Evolutionary conservation across 2,329 filamentous ascomycete species (phyloP).

Genomic region (Didymella glomerata): DNA sequence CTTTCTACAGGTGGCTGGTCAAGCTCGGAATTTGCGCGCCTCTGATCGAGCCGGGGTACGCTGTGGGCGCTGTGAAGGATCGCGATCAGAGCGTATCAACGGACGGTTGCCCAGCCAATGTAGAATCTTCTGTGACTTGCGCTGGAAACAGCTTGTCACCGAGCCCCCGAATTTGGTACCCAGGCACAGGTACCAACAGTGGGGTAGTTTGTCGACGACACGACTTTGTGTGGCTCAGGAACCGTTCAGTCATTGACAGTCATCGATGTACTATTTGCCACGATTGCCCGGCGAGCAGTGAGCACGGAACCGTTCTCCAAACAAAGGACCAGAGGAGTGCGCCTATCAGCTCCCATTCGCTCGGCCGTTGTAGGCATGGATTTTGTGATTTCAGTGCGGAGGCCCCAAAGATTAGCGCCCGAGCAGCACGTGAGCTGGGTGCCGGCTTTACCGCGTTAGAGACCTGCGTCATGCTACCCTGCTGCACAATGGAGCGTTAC

Average conservation of each 20-base stretch:
- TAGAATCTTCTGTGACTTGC: background rate
- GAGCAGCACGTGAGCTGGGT: conserved; percentile 16
- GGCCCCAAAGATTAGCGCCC: conserved; percentile 20
- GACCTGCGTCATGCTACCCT: conserved; percentile 20
- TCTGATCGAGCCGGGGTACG: conserved; percentile 9
- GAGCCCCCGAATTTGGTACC: conserved; percentile 1
- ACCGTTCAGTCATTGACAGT: conserved; percentile 8
- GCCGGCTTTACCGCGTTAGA: conserved; percentile 16
- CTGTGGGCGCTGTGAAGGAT: conserved; percentile 12
- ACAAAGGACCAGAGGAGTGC: background rate
- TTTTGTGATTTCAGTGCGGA: conserved; percentile 19
- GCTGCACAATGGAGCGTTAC: conserved; percentile 19
- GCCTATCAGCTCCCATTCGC: conserved; percentile 7
- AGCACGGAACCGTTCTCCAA: conserved; percentile 1
- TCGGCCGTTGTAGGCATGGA: conserved; percentile 16
- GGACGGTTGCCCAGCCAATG: conserved; percentile 14
- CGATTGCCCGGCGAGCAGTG: conserved; percentile 6
- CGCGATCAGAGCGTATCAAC: conserved; percentile 9
- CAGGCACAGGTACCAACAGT: conserved; percentile 7
- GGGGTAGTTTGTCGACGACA: conserved; percentile 17
- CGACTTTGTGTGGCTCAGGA: conserved; percentile 12
- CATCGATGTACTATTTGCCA: conserved; percentile 9
- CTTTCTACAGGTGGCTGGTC: conserved; percentile 8
- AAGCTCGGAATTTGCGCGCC: background rate
- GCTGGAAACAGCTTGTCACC: background rate